phyloP scores from a whole-genome alignment of 2,329 filamentous ascomycete species.

The Colletotrichum sp. region DNA sequence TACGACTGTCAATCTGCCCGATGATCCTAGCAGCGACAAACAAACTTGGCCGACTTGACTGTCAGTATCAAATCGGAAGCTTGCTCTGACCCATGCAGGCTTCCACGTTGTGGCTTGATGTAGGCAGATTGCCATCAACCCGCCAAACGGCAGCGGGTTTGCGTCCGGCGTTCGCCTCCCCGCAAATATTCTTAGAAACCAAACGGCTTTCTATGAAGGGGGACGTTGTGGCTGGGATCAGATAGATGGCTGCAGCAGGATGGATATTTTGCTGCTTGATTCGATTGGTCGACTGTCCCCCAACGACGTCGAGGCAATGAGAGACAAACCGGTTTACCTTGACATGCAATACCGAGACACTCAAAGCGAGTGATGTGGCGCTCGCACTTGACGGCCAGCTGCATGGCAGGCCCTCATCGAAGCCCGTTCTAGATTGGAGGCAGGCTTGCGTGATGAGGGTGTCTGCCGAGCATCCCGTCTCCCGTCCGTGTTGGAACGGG shows the following conservation, averaged over 20 bases:
- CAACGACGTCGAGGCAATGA: not conserved
- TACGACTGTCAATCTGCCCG: not conserved
- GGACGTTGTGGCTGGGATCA: not conserved
- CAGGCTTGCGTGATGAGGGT: not conserved
- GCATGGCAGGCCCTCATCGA: not conserved
- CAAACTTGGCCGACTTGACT: not conserved
- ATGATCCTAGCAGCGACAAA: not conserved
- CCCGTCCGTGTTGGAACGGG: not conserved
- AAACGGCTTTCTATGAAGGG: not conserved
- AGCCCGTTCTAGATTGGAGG: not conserved
- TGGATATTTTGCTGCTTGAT: no score
- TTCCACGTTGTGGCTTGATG: not conserved
- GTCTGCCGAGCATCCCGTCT: not conserved
- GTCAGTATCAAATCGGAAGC: constrained; percentile 1
- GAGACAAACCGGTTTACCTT: not conserved
- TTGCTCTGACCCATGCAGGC: not conserved
- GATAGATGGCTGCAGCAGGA: not conserved
- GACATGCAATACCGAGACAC: not conserved
- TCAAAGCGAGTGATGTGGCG: not conserved
- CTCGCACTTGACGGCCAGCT: not conserved
- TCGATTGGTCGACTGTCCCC: not conserved
- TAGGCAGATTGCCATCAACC: not conserved
- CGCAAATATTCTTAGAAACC: not conserved
- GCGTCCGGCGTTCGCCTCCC: not conserved
- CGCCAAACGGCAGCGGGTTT: not conserved